These are phyloP conservation scores for Podospora pseudocomata DNA, from an alignment of 495 filamentous ascomycete genomes.

Conservation along the genomic window DNA sequence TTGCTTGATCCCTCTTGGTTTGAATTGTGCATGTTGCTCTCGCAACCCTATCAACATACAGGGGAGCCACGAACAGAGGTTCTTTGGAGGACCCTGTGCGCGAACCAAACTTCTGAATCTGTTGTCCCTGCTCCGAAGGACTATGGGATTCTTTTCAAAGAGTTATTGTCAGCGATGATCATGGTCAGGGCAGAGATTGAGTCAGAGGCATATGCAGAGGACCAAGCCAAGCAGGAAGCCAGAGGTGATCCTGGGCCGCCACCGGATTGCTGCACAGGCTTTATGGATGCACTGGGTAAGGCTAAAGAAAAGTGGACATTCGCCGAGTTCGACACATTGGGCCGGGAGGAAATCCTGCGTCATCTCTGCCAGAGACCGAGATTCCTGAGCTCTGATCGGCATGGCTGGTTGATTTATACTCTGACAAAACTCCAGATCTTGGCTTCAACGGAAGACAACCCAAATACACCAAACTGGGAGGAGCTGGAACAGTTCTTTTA, in stretches of 20 bases:
- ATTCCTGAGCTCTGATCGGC: constrained; percentile 2
- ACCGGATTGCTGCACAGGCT: background rate
- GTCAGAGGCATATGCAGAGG: constrained; percentile 12
- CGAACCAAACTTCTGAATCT: constrained; percentile 12
- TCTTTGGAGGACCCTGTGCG: constrained; percentile 18
- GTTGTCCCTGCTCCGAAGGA: constrained; percentile 7
- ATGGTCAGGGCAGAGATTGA: constrained; percentile 16
- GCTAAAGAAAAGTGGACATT: background rate
- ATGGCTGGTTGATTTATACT: constrained; percentile 14
- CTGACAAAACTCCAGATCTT: constrained; percentile 13
- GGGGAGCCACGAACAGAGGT: constrained; percentile 13
- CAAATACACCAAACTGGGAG: constrained; percentile 13
- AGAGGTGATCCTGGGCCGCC: background rate
- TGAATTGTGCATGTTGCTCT: constrained; percentile 10
- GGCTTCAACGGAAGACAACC: constrained; percentile 9
- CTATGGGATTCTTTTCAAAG: constrained; percentile 13
- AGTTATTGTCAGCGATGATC: constrained; percentile 16
- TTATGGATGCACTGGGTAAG: background rate
- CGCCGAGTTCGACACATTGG: background rate
- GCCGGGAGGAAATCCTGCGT: background rate
- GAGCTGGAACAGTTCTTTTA: constrained; percentile 12
- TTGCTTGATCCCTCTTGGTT: background rate
- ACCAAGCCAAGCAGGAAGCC: background rate
- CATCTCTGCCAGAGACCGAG: constrained; percentile 3
- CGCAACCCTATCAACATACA: constrained; percentile 11